Evolutionary conservation across 352 stramenopile species (phyloP), one percentile per base, ranked within the genome.

Genomic region (Elongisporangium senticosum): DNA sequence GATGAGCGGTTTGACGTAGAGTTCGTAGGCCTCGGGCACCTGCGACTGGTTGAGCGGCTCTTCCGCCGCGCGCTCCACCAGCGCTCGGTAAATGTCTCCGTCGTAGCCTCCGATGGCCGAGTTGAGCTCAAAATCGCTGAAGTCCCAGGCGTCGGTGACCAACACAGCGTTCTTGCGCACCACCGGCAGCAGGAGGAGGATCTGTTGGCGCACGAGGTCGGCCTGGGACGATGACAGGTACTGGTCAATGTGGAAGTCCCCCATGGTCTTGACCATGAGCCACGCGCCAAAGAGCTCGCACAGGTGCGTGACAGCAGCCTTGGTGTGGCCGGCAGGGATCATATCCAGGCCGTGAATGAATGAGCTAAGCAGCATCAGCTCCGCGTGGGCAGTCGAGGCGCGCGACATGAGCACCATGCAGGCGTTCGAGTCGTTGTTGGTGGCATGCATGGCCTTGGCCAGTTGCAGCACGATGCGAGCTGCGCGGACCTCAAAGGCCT

Each of bases 101-200:
- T 89, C 79, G 65, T 83, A 89, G n/a, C 75, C 65, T 0, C 79
- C 77, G 48, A 89, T 86, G n/a, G 75, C 74, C 67, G 79, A 89
- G 69, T 84, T 81, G 2, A 89, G 55, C 58, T 87, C 76, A 28
- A 85, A 85, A 61, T 89, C 78, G 5, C 21, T 83, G 17, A 71
- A 75, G 57, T 71, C 59, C 65, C 61, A 72, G 7, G 62, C 65
- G 54, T 75, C 68, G 2, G 71, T 80, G 11, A 83, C 61, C 40
- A 80, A 53, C 14, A 86, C 66, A 7, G 62, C 69, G 61, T 83
- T 83, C 59, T 72, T 73, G 28, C 76, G 74, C 7, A 83, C 55
- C 2, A 69, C 43, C 3, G 74, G 68, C 21, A 86, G 58, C 24
- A 83, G 56, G 37, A 33, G 24, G 4, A 79, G 26, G 17, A 79